Conservation (phyloP, 2,329 filamentous ascomycete species). For the Aspergillus fumigatiaffinis region DNA sequence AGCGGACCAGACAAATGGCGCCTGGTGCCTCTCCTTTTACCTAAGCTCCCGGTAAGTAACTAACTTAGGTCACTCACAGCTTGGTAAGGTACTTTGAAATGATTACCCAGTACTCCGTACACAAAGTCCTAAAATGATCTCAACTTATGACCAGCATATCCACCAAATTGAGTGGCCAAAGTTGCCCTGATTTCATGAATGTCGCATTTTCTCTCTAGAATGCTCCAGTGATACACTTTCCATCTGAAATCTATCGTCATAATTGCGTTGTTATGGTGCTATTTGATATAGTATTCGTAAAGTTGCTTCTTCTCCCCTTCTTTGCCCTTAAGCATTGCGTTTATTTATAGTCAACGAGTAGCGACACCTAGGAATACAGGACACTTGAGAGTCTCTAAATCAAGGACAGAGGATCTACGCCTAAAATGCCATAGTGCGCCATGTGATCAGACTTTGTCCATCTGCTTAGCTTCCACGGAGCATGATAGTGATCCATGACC, state of each 20-base stretch:
- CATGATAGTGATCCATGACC: neutral
- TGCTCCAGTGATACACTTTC: neutral
- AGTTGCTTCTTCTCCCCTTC: neutral
- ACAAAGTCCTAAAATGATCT: neutral
- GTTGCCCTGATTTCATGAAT: neutral
- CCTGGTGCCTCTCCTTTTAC: slow-evolving; percentile 9
- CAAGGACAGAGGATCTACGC: neutral
- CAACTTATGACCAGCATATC: neutral
- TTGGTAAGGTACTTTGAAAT: neutral
- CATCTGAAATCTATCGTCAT: neutral
- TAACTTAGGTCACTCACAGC: neutral
- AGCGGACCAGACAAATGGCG: slow-evolving; percentile 14
- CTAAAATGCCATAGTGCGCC: neutral
- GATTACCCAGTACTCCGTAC: neutral
- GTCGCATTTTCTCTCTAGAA: neutral
- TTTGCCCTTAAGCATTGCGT: neutral
- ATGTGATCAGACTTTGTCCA: neutral
- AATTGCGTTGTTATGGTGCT: neutral
- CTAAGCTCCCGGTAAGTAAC: slow-evolving; percentile 1
- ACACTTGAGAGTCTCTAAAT: neutral
- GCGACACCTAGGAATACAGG: neutral
- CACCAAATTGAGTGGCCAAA: neutral
- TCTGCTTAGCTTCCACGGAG: neutral
- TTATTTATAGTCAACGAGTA: neutral
- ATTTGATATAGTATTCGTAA: neutral